phyloP scores from a whole-genome alignment of 257 asterid genomes.

The Fraxinus anomala region DNA sequence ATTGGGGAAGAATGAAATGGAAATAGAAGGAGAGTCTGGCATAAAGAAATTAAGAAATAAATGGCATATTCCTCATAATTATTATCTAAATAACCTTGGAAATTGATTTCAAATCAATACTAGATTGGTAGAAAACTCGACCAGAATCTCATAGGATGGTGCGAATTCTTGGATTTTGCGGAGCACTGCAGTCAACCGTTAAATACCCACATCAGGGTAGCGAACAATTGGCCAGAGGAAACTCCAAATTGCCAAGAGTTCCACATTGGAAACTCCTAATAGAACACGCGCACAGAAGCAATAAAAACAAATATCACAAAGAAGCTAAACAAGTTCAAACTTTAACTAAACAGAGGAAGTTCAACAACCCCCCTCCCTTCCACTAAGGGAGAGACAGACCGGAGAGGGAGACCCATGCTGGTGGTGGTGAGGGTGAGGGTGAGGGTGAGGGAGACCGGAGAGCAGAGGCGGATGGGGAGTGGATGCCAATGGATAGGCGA shows the following conservation, averaged over 20 bases:
- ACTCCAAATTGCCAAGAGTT: constrained; percentile 21
- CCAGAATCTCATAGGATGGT: constrained; percentile 1
- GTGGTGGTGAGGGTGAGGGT: too few species aligned
- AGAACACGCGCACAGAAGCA: too few species aligned
- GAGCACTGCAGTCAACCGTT: too few species aligned
- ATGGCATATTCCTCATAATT: constrained; percentile 17
- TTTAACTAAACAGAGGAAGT: too few species aligned
- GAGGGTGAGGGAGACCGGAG: too few species aligned
- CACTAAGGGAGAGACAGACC: too few species aligned
- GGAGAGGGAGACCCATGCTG: too few species aligned
- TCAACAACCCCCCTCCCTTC: too few species aligned
- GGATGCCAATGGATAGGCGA: too few species aligned
- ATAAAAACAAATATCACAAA: too few species aligned
- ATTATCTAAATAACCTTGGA: not conserved
- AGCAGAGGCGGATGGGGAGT: too few species aligned
- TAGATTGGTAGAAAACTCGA: not conserved
- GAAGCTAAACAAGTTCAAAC: too few species aligned
- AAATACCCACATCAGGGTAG: constrained; percentile 39
- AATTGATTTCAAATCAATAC: not conserved
- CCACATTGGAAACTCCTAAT: constrained; percentile 26
- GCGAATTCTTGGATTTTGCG: constrained; percentile 25
- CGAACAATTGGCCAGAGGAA: constrained; percentile 26
- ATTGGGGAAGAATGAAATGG: constrained; percentile 22
- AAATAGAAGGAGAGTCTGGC: constrained; percentile 22
- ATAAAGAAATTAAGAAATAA: not conserved